Base-by-base conservation (phyloP, 805 yeast species). In the Hermanozyma aechmeae region DNA sequence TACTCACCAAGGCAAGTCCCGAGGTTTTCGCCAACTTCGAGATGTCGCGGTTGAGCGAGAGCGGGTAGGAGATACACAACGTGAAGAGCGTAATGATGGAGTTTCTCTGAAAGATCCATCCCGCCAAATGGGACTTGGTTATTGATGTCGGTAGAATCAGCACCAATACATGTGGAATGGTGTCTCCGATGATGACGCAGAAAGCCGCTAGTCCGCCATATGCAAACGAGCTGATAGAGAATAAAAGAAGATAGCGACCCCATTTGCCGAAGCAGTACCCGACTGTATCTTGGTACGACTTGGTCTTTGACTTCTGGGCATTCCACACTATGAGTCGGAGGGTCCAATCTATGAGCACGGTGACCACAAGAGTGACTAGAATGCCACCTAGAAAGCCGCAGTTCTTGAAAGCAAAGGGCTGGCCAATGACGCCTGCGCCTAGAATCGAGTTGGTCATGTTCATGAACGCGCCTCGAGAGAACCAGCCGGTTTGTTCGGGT, bases 361-460 rank as follows among this genome's bases (percentile, higher is more conserved):
- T 76, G 31, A 89, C 55, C 0, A 69, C 43, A 0, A 74, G 44
- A 48, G 85, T 64, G 5, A 76, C 65, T 2, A 84, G 14, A 1
- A 78, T 46, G 3, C 95, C 94, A 0, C 89, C 85, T 0, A 77
- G 33, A 3, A 89, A 51, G 0, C 97, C 97, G 13, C 83, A 68
- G 43, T 86, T 83, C 26, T 69, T 63, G 45, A 87, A 73, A 0
- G 96, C 96, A 39, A 77, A 80, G 2, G 97, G 94, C 39, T 86
- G 93, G 2, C 96, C 95, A 18, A 89, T 84, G 30, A 89, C 83
- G 6, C 97, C 97, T 0, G 97, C 96, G 0, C 97, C 97, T 5
- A 89, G 64, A 36, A 89, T 89, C 13, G 93, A 79, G 53, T 87
- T 87, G 7, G 96, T 94, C 95, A 87, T 86, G 54, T 89, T 89